These are phyloP conservation scores for Angomonas deanei DNA, from an alignment of 208 protist species.

Conservation along the genomic window DNA sequence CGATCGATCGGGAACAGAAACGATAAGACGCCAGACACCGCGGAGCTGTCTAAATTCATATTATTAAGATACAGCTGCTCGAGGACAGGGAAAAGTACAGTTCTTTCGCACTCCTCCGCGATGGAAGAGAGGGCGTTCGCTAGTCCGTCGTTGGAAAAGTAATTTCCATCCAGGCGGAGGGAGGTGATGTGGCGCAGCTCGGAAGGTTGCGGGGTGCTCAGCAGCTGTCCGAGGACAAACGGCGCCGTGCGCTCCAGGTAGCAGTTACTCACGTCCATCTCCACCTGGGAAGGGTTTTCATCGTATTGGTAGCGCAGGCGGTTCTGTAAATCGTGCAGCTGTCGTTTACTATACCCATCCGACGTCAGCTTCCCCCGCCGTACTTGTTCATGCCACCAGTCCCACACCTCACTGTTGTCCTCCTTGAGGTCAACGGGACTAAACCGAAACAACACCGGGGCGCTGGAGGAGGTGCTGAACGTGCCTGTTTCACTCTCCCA, in stretches of 20 bases:
- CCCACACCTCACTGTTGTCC: slow-evolving; percentile 39
- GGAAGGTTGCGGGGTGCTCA: slow-evolving; percentile 39
- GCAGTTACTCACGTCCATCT: slow-evolving; percentile 67
- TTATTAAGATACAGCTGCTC: slow-evolving; percentile 75
- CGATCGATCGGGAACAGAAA: slow-evolving; percentile 68
- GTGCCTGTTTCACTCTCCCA: slow-evolving; percentile 6
- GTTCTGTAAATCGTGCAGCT: slow-evolving; percentile 58
- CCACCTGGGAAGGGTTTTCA: slow-evolving; percentile 42
- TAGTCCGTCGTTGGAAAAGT: slow-evolving; percentile 74
- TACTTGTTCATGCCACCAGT: slow-evolving; percentile 75
- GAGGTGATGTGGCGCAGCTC: slow-evolving; percentile 72
- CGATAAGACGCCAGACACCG: slow-evolving; percentile 48
- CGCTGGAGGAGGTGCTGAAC: slow-evolving; percentile 31
- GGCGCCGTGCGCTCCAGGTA: slow-evolving; percentile 78
- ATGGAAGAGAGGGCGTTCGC: slow-evolving; percentile 62
- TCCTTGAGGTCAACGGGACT: slow-evolving; percentile 20
- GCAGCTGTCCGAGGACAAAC: slow-evolving; percentile 55
- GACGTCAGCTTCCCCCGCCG: slow-evolving; percentile 54
- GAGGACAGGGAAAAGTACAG: slow-evolving; percentile 45
- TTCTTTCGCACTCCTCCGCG: slow-evolving; percentile 44
- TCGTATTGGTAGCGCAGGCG: slow-evolving; percentile 51
- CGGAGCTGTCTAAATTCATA: slow-evolving; percentile 69
- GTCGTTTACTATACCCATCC: slow-evolving; percentile 38
- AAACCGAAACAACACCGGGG: slow-evolving; percentile 63
- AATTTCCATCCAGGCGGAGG: slow-evolving; percentile 77